Percentiles rank a stretch among this genome's conserved stretches.
Evolutionary conservation across 345 rosid species (phyloP).

Genomic region (Acer campestre): DNA sequence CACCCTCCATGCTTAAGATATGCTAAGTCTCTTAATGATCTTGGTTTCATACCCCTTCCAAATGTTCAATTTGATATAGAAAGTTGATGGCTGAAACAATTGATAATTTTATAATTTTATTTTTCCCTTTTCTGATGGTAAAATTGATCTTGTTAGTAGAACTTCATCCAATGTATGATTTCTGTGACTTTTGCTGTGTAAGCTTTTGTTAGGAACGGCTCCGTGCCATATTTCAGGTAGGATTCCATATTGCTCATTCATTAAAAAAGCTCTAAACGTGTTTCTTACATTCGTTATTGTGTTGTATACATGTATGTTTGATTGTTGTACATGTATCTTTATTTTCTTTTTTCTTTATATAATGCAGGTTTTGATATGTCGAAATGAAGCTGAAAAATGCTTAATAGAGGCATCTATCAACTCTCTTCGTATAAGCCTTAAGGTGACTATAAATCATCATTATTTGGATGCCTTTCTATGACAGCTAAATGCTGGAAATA

Average conservation of each 20-base stretch:
- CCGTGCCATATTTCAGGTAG: not conserved
- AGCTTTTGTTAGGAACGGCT: not conserved
- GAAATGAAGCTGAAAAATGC: conserved; percentile 97
- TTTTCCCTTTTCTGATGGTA: not conserved
- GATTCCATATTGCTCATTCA: not conserved
- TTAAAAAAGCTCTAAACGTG: not conserved
- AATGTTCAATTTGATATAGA: not conserved
- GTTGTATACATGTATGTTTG: not conserved
- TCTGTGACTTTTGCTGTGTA: not conserved
- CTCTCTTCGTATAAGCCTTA: conserved; percentile 91
- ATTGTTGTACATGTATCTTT: not conserved
- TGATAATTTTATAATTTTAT: not conserved
- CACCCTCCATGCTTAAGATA: not conserved
- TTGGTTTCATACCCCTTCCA: not conserved
- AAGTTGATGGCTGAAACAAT: not conserved
- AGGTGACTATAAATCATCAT: conserved; percentile 48
- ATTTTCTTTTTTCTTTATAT: conserved; percentile 4
- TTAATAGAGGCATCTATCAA: conserved; percentile 95
- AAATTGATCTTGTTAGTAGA: not conserved
- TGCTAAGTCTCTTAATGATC: not conserved
- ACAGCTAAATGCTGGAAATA: not conserved
- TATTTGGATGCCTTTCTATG: conserved; percentile 2
- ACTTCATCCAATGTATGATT: not conserved
- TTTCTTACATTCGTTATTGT: conserved; percentile 1
- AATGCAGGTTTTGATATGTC: conserved; percentile 83